Evolutionary conservation across 257 asterid species (phyloP), one percentile per base, ranked within the genome.

Genomic region (Voacanga thouarsii): DNA sequence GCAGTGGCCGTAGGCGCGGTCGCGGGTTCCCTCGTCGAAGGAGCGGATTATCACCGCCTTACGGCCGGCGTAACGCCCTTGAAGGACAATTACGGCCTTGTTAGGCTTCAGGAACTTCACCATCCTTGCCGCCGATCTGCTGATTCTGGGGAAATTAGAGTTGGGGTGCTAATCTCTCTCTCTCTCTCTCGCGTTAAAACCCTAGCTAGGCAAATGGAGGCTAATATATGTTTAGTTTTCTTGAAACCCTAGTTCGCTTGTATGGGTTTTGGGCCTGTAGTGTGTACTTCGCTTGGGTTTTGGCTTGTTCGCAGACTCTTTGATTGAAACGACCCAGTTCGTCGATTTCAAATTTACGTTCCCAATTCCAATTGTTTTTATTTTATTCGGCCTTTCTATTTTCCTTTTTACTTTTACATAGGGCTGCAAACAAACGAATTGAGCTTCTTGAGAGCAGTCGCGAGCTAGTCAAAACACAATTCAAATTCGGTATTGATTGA

Each of bases 21-120:
- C 86, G n/a, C 86, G 84, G 14, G 88, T 85, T 2, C 88, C 88
- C 2, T 85, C 88, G 59, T 85, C 88, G 57, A 85, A 85, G 0
- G 86, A 75, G 56, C 80, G 76, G 6, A 85, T 72, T 23, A 85
- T 85, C 21, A 85, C 88, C 1, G 79, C 88, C 66, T 85, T 85
- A 37, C 82, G 76, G 6, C 88, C 88, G 28, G 88, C 88, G 59
- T 85, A 80, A 3, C 82, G 80, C 2, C 88, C 88, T 56, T 84
- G 84, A 7, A 84, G 84, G 14, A 84, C 30, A 5, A 84, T 79
- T 8, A 84, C 84, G 51, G 87, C 87, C 73, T 84, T 84, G 81
- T 84, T 84, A 9, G 80, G 81, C 55, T 84, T 84, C 3, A 84
- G 77, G 43, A 84, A 84, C 60, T 84, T 84, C 81, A 84, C 87